Percentiles rank a stretch among this genome's conserved stretches.
Conservation (phyloP, 2,329 filamentous ascomycete genomes). For the Curvularia sp. region DNA sequence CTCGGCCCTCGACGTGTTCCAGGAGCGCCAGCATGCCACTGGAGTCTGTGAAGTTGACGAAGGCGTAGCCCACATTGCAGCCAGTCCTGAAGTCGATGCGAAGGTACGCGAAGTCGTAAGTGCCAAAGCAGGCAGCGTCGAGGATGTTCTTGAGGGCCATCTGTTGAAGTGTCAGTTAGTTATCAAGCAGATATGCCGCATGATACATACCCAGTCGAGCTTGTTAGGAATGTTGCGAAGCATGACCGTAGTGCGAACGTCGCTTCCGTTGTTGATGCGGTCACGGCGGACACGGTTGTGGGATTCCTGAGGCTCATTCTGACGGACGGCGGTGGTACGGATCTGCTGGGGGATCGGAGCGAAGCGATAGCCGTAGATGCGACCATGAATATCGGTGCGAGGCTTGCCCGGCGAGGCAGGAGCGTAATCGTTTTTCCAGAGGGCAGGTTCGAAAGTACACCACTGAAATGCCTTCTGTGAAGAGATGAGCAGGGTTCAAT, state of each 20-base stretch:
- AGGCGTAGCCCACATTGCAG: conserved; percentile 88
- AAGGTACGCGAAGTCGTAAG: conserved; percentile 94
- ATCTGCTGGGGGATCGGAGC: conserved; percentile 5
- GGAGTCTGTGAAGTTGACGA: conserved; percentile 90
- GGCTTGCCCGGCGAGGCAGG: conserved; percentile 30
- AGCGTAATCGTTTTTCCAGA: conserved; percentile 32
- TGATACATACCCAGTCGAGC: conserved; percentile 65
- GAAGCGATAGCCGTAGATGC: conserved; percentile 29
- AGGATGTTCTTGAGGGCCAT: conserved; percentile 73
- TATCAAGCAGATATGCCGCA: not conserved
- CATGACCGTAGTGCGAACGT: conserved; percentile 75
- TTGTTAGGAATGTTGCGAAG: conserved; percentile 93
- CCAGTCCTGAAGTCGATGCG: conserved; percentile 69
- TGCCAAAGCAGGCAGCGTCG: conserved; percentile 77
- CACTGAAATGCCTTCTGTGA: conserved; percentile 35
- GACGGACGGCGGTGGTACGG: conserved; percentile 11
- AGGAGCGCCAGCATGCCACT: conserved; percentile 42
- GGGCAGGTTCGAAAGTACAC: conserved; percentile 21
- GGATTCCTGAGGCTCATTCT: conserved; percentile 31
- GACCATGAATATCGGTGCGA: conserved; percentile 33
- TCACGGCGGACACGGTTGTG: conserved; percentile 50
- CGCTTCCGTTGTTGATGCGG: conserved; percentile 52
- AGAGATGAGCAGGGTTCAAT: conserved; percentile 21
- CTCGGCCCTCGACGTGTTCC: conserved; percentile 39
- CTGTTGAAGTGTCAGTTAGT: conserved; percentile 28